Evolutionary conservation across 805 yeast species (phyloP), one percentile per base, ranked within the genome.

Genomic region (Monosporozyma solicola): DNA sequence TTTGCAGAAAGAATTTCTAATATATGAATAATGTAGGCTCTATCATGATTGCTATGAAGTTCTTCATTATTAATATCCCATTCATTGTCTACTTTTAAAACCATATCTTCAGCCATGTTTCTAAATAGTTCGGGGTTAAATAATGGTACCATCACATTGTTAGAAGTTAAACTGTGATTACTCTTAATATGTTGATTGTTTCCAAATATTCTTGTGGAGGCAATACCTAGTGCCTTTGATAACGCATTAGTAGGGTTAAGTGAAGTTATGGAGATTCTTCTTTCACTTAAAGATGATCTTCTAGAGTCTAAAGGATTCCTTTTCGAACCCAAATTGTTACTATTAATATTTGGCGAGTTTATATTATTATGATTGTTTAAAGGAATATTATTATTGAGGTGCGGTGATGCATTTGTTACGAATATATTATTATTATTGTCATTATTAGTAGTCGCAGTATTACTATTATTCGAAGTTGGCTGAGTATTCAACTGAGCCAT

Each of bases 161-260:
- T 54, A 48, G 56, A 60, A 75, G 68, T 59, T 4, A 62, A n/a
- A 25, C 25, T 25, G 33, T 47, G 5, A 35, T 47, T 29, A 20
- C 24, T 32, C 10, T 46, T 47, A 5, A 15, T 13, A 22, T 47
- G 25, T 35, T 33, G 31, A 35, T 32, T 47, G 39, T 56, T 69
- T 10, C 96, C 96, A 71, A 91, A 90, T 37, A 92, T 72, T 57
- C 96, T 79, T 50, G 90, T 86, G 0, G 96, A 85, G 0, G 97
- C 96, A 66, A 88, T 78, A 7, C 88, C 87, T 51, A 92, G 72
- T 0, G 97, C 98, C 61, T 84, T 85, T 1, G 91, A 84, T 53
- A 94, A 77, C 0, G 98, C 97, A 67, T 84, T 88, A 0, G 96
- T 82, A 9, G 97, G 96, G 24, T 83, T 78, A 39, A 85, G 62